Base-by-base conservation (phyloP, 345 rosid genomes). In the Diplotaxis tenuifolia region DNA sequence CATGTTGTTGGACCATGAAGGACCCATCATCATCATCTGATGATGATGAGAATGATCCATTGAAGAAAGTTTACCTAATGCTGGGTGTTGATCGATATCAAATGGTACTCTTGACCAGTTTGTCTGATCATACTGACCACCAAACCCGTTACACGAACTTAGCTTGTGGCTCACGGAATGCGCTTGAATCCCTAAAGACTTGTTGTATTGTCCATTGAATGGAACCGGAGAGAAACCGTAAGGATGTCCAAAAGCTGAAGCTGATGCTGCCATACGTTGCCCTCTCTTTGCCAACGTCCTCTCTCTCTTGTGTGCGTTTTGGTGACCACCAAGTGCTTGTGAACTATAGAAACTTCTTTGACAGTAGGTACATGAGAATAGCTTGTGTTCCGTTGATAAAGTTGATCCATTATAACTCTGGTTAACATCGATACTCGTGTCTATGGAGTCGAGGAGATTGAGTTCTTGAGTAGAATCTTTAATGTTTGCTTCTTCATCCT, bases 291-390 rank as follows among this genome's bases (percentile, higher is more conserved):
- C 97, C 18, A 91, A 76, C 34, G 91, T 88, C 65, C 97, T 85
- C 74, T 91, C 97, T 62, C 93, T 81, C 70, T 89, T 91, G 65
- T 91, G 97, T 14, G 96, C 97, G 72, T 91, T 91, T 82, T 91
- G 97, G 67, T 91, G 97, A 4, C 97, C 97, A 27, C 97, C 97
- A 20, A 91, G 90, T 3, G 97, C 97, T 76, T 91, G 97, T 50
- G 97, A 91, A 75, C 96, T 89, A 38, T 87, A 88, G 86, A 91
- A 91, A 75, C 83, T 83, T 71, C 97, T 83, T 71, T 89, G 91
- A 75, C 97, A 91, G 67, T 86, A 91, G 83, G 85, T 91, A 81
- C 97, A 91, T 3, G 96, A 84, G 84, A 89, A 91, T 14, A 89
- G 82, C 60, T 93, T 72, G 32, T 82, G 85, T 67, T 85, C 90